phyloP scores from a whole-genome alignment of 176 grass and related monocot species.

The Pharus latifolius region DNA sequence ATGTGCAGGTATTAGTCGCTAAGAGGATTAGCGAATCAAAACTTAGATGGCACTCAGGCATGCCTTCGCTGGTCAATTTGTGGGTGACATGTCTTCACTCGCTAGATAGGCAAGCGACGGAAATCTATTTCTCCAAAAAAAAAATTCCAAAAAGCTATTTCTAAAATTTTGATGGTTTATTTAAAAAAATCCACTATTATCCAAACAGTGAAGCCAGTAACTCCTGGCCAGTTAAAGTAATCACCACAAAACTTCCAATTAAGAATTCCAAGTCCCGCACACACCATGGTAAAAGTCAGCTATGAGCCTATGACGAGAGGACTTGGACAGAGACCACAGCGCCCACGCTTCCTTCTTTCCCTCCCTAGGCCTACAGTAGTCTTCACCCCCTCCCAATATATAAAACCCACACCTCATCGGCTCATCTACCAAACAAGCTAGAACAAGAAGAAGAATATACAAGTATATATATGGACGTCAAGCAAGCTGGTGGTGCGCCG shows the following conservation, averaged over 20 bases:
- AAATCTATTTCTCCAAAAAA: no score
- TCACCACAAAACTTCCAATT: neutral
- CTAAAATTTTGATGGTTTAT: no score
- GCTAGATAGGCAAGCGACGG: no score
- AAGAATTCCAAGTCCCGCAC: neutral
- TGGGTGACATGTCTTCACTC: no score
- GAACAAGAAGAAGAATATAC: neutral
- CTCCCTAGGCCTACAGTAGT: neutral
- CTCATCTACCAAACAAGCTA: neutral
- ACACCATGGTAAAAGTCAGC: slow-evolving; percentile 11
- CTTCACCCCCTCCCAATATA: neutral
- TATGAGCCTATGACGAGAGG: neutral
- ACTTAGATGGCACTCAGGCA: no score
- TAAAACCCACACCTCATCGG: no score
- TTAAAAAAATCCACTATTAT: no score
- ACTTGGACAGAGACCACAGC: slow-evolving; percentile 1
- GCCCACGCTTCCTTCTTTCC: neutral
- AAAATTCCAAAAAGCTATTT: no score
- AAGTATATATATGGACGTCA: neutral
- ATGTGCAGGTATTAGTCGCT: no score
- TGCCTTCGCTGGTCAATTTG: no score
- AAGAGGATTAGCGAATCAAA: no score
- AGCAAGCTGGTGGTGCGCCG: neutral
- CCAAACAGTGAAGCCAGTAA: neutral
- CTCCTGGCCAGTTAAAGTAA: neutral